Percentiles rank a stretch among this genome's conserved stretches.
Evolutionary conservation across 805 yeast species (phyloP).

Genomic region (Kodamaea neixiangensis): DNA sequence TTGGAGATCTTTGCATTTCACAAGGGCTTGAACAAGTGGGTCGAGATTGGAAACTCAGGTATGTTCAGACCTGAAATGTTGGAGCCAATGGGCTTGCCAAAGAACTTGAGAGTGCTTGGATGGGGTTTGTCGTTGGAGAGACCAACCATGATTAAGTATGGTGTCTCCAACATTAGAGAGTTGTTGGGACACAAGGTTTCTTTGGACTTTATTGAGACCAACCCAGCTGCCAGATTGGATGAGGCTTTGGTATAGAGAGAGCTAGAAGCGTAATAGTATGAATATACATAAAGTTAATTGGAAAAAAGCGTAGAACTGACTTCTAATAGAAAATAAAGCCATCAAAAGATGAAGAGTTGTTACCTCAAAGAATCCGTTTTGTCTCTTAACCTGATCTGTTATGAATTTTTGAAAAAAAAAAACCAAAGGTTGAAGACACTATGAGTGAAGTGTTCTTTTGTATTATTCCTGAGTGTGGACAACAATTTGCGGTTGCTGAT

Average conservation of each 20-base stretch:
- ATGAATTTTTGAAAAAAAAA: not conserved
- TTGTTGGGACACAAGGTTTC: constrained; percentile 95
- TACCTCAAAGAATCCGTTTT: too few species aligned
- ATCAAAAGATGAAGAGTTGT: too few species aligned
- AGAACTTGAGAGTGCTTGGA: constrained; percentile 90
- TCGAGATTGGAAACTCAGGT: constrained; percentile 99
- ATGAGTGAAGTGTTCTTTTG: constrained; percentile 68
- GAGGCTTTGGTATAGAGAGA: constrained; percentile 36
- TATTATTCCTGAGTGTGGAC: constrained; percentile 64
- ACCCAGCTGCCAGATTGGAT: constrained; percentile 97
- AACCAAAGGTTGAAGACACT: constrained; percentile 41
- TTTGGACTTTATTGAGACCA: constrained; percentile 89
- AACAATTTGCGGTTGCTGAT: constrained; percentile 58
- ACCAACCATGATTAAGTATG: constrained; percentile 99
- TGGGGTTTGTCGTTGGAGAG: constrained; percentile 97
- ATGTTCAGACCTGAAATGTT: constrained; percentile 99
- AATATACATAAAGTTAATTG: not conserved
- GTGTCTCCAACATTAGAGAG: constrained; percentile 93
- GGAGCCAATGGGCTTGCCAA: constrained; percentile 97
- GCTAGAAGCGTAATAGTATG: not conserved
- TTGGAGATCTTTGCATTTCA: constrained; percentile 98
- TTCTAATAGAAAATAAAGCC: too few species aligned
- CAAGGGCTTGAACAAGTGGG: constrained; percentile 93
- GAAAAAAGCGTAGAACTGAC: too few species aligned
- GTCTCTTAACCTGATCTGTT: not conserved